Base-by-base conservation (phyloP, 306 rosid species). In the Hippophae rhamnoides region DNA sequence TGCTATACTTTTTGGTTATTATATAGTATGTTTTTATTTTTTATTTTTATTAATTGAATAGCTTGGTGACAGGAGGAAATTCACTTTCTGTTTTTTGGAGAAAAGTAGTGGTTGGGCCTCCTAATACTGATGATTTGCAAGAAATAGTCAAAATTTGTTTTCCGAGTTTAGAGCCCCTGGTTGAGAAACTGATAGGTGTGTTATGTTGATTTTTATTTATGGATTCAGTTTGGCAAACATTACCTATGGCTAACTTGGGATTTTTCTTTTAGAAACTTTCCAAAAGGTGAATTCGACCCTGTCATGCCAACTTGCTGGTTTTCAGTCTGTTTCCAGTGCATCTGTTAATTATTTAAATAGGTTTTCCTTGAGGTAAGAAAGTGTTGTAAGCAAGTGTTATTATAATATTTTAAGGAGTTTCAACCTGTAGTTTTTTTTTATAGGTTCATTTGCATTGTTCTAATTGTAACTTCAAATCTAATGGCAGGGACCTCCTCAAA, bases 401-500 rank as follows among this genome's bases (percentile, higher is more conserved):
- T 31, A 31, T 31, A 31, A 31, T 31, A 31, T 31, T 31, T 31
- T 31, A 41, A 52, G 42, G 57, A 48, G 70, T 63, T 53, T 7
- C 43, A 26, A 55, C 11, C 14, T 67, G 41, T 41, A 14, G 43
- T 31, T 13, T 55, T 47, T 51, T 25, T 58, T n/a, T 50, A 45
- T 9, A 40, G 13, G 23, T 10, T 62, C 47, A 45, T 46, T 52
- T 57, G 50, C 41, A 52, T 44, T 57, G 23, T 10, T 1, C 38
- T 57, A 58, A 53, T 54, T 49, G 27, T 51, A 9, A 31, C 65
- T 47, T 58, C 60, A 62, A 18, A 65, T 67, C 72, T 55, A 14
- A 44, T 81, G 73, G 61, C 76, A 90, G 98, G 79, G 95, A 92
- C 78, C 89, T 92, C 64, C 87, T 92, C 68, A 92, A 92, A 68